These are phyloP conservation scores for Vanilla planifolia DNA, from an alignment of 106 monocot genomes.

Conservation along the genomic window DNA sequence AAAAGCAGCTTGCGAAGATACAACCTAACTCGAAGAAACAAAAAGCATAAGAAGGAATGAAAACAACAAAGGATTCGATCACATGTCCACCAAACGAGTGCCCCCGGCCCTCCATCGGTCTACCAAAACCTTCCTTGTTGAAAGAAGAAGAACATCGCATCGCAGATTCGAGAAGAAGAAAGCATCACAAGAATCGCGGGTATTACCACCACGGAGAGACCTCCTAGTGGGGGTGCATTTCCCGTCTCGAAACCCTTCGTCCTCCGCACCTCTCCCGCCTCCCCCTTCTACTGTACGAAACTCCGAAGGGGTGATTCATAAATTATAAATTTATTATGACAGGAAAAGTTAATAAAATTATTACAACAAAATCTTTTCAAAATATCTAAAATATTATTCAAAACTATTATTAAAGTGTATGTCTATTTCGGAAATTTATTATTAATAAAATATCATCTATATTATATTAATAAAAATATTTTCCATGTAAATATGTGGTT, in stretches of 20 bases:
- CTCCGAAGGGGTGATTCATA: no score
- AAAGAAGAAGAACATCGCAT: background rate
- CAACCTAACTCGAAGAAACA: background rate
- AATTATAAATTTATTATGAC: no score
- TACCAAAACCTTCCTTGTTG: background rate
- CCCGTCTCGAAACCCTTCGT: slow-evolving; percentile 7
- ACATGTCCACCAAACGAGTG: background rate
- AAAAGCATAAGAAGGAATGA: background rate
- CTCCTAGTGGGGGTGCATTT: background rate
- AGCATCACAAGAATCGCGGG: background rate
- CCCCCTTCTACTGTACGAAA: no score
- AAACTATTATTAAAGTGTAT: no score
- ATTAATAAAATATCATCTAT: no score
- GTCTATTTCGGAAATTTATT: no score
- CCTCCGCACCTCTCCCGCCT: background rate
- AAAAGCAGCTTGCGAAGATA: background rate
- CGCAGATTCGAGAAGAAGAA: background rate
- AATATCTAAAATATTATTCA: no score
- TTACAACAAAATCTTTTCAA: no score
- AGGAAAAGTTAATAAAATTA: no score
- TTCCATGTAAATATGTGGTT: no score
- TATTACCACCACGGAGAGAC: background rate
- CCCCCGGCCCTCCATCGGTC: background rate
- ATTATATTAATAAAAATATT: no score
- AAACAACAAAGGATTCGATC: background rate